phyloP scores from a whole-genome alignment of 305 asterid genomes.

The Solanum hybrid region DNA sequence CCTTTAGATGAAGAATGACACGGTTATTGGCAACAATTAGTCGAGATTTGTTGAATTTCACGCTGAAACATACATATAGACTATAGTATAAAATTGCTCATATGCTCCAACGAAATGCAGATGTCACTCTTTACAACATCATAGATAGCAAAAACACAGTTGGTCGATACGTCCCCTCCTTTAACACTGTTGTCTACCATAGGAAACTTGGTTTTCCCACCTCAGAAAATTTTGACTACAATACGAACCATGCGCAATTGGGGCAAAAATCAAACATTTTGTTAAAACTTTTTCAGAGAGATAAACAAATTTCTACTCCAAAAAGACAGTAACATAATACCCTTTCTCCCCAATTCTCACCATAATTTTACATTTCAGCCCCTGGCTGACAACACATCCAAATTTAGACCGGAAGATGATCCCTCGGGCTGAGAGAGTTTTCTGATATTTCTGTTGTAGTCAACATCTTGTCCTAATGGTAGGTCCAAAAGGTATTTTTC shows the following conservation, averaged over 20 bases:
- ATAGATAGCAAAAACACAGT: neutral
- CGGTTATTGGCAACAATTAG: neutral
- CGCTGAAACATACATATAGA: neutral
- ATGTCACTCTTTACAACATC: neutral
- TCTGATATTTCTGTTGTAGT: conserved; percentile 27
- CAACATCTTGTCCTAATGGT: conserved; percentile 18
- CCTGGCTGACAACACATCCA: conserved; percentile 79
- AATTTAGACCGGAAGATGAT: conserved; percentile 23
- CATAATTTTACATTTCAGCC: conserved; percentile 25
- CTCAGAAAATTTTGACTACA: neutral
- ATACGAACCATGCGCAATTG: neutral
- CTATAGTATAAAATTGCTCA: neutral
- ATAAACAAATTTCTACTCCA: neutral
- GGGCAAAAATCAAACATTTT: neutral
- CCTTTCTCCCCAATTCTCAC: neutral
- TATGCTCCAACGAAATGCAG: neutral
- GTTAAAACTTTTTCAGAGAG: neutral
- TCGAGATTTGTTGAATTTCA: neutral
- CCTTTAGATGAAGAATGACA: neutral
- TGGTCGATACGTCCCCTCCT: neutral
- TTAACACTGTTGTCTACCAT: neutral
- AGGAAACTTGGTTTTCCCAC: neutral
- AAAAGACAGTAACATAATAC: neutral
- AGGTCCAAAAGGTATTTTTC: conserved; percentile 33
- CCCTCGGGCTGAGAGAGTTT: conserved; percentile 26